These are phyloP conservation scores for Sporisorium reilianum DNA, from an alignment of 1,284 basidiomycete genomes.

Conservation along the genomic window DNA sequence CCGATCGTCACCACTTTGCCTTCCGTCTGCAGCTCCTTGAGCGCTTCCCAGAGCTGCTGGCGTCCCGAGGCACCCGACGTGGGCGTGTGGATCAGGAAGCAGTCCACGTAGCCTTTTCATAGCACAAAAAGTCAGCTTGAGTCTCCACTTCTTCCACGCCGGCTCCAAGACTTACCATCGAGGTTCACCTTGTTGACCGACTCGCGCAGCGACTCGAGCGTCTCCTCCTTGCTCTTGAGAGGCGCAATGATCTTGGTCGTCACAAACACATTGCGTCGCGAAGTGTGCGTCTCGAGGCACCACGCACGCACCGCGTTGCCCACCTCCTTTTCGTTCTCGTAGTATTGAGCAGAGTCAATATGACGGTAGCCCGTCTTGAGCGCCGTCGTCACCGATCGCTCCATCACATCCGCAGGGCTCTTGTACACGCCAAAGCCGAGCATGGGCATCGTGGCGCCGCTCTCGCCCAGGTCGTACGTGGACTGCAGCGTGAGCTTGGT, in stretches of 20 bases:
- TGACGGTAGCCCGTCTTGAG: slow-evolving; percentile 47
- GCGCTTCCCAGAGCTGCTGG: slow-evolving; percentile 45
- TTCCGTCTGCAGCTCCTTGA: slow-evolving; percentile 40
- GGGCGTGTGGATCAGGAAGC: slow-evolving; percentile 52
- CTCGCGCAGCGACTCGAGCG: slow-evolving; percentile 33
- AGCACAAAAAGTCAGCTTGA: too few relatives aligned
- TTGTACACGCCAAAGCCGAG: slow-evolving; percentile 52
- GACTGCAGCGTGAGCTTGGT: slow-evolving; percentile 40
- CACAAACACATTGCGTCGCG: slow-evolving; percentile 42
- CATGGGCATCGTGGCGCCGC: slow-evolving; percentile 40
- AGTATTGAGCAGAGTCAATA: slow-evolving; percentile 50
- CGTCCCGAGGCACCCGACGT: slow-evolving; percentile 42
- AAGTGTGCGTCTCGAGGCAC: slow-evolving; percentile 37
- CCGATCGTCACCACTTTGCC: slow-evolving; percentile 46
- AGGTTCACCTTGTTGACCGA: slow-evolving; percentile 40
- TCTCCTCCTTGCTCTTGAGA: slow-evolving; percentile 23
- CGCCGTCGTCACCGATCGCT: slow-evolving; percentile 37
- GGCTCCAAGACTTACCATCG: slow-evolving; percentile 21
- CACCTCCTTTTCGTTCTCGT: slow-evolving; percentile 45
- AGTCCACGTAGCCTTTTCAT: slow-evolving; percentile 40
- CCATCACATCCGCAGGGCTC: slow-evolving; percentile 33
- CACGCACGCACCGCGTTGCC: slow-evolving; percentile 43
- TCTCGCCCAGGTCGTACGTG: slow-evolving; percentile 28
- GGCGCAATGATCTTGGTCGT: slow-evolving; percentile 51
- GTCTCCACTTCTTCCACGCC: too few relatives aligned